phyloP scores from a whole-genome alignment of 1,139 yeast genomes.

The Pichia sp. region DNA sequence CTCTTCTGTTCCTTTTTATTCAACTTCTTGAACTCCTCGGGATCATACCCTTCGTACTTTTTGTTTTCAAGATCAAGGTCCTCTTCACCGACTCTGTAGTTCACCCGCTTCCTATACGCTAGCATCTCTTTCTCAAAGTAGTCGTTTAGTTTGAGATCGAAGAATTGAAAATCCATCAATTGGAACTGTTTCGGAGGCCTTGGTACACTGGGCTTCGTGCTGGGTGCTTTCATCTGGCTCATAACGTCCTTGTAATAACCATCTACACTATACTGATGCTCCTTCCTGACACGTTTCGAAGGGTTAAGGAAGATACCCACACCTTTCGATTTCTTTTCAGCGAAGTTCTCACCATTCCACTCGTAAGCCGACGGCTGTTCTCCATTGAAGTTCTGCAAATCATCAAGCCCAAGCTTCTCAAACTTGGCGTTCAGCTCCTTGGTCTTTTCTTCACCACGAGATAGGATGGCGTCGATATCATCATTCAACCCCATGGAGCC shows the following conservation, averaged over 20 bases:
- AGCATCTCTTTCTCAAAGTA: conserved; percentile 76
- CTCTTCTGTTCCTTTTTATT: conserved; percentile 34
- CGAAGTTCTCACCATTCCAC: conserved; percentile 95
- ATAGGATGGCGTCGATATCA: conserved; percentile 67
- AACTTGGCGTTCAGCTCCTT: conserved; percentile 71
- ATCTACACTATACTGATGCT: conserved; percentile 82
- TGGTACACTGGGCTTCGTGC: conserved; percentile 48
- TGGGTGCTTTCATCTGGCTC: conserved; percentile 38
- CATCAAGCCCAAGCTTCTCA: conserved; percentile 83
- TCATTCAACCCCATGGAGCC: conserved; percentile 43
- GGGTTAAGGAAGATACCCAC: conserved; percentile 79
- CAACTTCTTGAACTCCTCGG: conserved; percentile 44
- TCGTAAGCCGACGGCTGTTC: conserved; percentile 79
- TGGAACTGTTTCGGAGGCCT: conserved; percentile 69
- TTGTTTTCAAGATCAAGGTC: conserved; percentile 40
- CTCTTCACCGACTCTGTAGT: conserved; percentile 56
- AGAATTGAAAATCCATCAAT: conserved; percentile 87
- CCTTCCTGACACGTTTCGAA: conserved; percentile 84
- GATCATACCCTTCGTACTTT: conserved; percentile 40
- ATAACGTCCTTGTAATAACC: conserved; percentile 81
- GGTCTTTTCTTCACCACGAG: conserved; percentile 78
- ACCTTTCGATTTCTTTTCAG: conserved; percentile 54
- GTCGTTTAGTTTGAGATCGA: conserved; percentile 58
- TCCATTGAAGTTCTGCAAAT: conserved; percentile 81
- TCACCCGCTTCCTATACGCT: conserved; percentile 66